Evolutionary conservation across 2,329 filamentous ascomycete species (phyloP).

Genomic region (Penicillium sp.): DNA sequence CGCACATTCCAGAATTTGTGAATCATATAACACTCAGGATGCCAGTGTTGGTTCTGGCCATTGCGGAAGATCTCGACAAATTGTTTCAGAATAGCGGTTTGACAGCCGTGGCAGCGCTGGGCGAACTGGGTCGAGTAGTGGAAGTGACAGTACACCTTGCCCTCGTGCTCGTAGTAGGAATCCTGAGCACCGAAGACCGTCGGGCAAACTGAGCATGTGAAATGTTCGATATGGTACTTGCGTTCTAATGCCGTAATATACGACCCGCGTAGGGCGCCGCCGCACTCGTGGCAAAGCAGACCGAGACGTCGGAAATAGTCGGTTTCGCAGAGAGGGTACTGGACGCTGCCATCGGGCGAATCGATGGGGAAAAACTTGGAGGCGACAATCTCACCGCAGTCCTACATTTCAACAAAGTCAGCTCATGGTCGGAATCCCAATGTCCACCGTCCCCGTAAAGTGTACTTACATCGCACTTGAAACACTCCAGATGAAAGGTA

Average conservation of each 20-base stretch:
- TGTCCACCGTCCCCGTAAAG: background rate
- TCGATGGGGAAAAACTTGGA: conserved; percentile 99
- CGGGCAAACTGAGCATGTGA: conserved; percentile 94
- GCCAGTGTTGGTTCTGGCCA: conserved; percentile 98
- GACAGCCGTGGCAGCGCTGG: conserved; percentile 93
- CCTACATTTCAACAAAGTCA: conserved; percentile 58
- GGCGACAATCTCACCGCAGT: conserved; percentile 94
- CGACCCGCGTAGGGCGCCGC: conserved; percentile 88
- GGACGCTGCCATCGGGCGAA: conserved; percentile 77
- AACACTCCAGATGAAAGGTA: conserved; percentile 96
- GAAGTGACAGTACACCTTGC: conserved; percentile 96
- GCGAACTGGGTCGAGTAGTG: conserved; percentile 98
- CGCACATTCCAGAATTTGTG: conserved; percentile 99
- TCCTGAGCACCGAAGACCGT: conserved; percentile 98
- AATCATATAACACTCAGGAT: conserved; percentile 99
- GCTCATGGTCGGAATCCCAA: conserved; percentile 14
- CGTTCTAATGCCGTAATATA: conserved; percentile 97
- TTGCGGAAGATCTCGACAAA: conserved; percentile 99
- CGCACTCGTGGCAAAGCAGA: conserved; percentile 88
- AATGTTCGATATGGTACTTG: conserved; percentile 99
- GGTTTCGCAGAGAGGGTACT: conserved; percentile 96
- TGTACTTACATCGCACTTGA: conserved; percentile 84
- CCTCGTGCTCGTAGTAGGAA: conserved; percentile 98
- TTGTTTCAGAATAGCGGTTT: conserved; percentile 96
- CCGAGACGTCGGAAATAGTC: conserved; percentile 95